Percentiles rank a stretch among this genome's conserved stretches.
Conservation (phyloP, 164 flowering plant species). For the Vitis rupestris region DNA sequence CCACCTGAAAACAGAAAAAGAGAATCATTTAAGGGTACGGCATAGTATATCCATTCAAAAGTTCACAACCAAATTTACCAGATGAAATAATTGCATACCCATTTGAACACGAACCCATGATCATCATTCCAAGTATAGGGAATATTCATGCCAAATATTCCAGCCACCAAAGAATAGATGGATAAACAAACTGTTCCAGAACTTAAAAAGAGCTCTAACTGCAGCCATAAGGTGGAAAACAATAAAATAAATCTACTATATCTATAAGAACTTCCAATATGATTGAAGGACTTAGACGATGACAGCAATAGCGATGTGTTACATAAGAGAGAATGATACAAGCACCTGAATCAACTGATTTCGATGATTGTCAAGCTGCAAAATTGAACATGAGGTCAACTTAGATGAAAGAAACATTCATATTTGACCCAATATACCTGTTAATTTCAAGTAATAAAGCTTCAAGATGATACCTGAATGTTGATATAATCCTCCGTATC, state of each 20-base stretch:
- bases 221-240: slow-evolving; percentile 14
- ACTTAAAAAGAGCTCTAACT: slow-evolving; percentile 93
- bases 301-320: too few relatives aligned
- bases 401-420: background rate
- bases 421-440: background rate
- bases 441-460: background rate
- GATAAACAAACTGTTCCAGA: slow-evolving; percentile 83
- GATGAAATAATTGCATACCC: slow-evolving; percentile 46
- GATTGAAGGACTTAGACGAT: too few relatives aligned
- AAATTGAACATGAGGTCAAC: slow-evolving; percentile 3
- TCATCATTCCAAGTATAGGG: slow-evolving; percentile 77
- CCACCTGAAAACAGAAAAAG: slow-evolving; percentile 45
- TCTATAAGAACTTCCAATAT: too few relatives aligned
- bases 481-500: slow-evolving; percentile 98
- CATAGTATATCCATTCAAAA: background rate
- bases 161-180: slow-evolving; percentile 79
- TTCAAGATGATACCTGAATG: slow-evolving; percentile 64
- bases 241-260: background rate
- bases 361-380: slow-evolving; percentile 96
- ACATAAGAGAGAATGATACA: background rate
- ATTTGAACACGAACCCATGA: slow-evolving; percentile 80
- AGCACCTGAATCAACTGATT: slow-evolving; percentile 95
- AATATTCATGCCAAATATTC: slow-evolving; percentile 91
- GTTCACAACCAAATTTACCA: background rate
- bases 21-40: slow-evolving; percentile 1